Conservation (phyloP, 1,284 basidiomycete genomes). For the Trametes pubescens region DNA sequence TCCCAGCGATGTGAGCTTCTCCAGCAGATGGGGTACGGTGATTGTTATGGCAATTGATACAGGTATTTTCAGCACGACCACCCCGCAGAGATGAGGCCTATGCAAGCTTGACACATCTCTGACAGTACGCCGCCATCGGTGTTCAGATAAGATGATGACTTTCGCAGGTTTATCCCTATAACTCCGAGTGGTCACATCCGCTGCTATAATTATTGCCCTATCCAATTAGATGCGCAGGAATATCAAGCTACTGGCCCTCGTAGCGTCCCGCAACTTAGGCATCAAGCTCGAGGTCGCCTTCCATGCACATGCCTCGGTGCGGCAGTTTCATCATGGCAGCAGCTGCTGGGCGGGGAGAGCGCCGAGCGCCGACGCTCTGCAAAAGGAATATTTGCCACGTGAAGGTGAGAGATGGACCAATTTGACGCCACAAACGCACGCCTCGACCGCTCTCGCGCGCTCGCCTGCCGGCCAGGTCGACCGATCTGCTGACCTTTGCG, state of each 20-base stretch:
- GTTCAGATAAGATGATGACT: neutral
- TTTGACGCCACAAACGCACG: slow-evolving; percentile 22
- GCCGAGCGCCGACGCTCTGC: neutral
- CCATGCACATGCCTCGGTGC: neutral
- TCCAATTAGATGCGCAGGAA: too few species aligned
- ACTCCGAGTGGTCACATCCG: too few species aligned
- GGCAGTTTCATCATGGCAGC: neutral
- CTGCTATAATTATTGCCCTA: too few species aligned
- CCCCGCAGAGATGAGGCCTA: neutral
- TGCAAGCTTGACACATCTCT: neutral
- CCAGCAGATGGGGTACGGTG: neutral
- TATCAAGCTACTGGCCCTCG: too few species aligned
- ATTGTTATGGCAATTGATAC: slow-evolving; percentile 26
- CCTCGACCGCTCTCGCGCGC: slow-evolving; percentile 34
- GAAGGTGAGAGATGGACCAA: slow-evolving; percentile 15
- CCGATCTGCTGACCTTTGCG: slow-evolving; percentile 23
- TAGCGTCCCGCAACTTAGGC: too few species aligned
- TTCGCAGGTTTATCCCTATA: neutral
- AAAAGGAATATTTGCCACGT: slow-evolving; percentile 20
- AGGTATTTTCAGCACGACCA: neutral
- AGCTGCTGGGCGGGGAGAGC: neutral
- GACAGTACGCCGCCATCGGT: neutral
- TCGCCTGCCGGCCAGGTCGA: slow-evolving; percentile 26
- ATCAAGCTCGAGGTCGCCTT: neutral
- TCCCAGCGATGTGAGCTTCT: neutral